Base-by-base conservation (phyloP, 371 early-diverging fungal species). In the Chytridium lagenaria region DNA sequence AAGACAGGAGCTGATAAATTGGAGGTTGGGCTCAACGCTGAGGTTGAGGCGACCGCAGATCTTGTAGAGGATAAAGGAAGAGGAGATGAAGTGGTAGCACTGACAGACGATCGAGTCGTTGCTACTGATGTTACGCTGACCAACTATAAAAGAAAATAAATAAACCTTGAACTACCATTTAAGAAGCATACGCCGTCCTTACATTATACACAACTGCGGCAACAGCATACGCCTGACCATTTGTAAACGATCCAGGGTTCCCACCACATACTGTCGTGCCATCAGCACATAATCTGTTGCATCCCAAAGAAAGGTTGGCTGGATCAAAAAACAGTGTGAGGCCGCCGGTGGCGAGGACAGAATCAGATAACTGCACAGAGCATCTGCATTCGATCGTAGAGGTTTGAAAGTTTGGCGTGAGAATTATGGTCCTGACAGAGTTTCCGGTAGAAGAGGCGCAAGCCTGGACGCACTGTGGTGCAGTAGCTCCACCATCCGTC, bases 311-410 rank as follows among this genome's bases (percentile, higher is more conserved):
- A 16, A 26, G 16, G 26, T 55, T 55, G 7, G 16, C 55, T 5
- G 55, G 55, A 55, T 55, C 55, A 7, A 28, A 10, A 26, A 55
- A 23, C 55, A 55, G 30, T 7, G 30, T 55, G 16, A 55, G 30
- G 10, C 30, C 30, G 10, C 16, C 5, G 19, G 55, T 55, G 10
- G 23, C 30, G 55, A 55, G 5, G 30, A 55, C 7, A 5, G 10
- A 10, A 26, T 7, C 10, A 7, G 55, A 5, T 10, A 26, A 5
- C 7, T 7, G 5, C 16, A 7, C 26, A 10, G 55, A 55, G 26
- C 55, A 55, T 16, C 30, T 23, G 55, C 55, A 55, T 55, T 55
- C 55, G 26, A 55, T 55, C 16, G 55, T 55, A 26, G 55, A 55
- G 26, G 55, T 16, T n/a, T n/a, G n/a, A n/a, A n/a, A n/a, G 19